Conservation (phyloP, 2,329 filamentous ascomycete species). For the Fonsecaea pedrosoi region DNA sequence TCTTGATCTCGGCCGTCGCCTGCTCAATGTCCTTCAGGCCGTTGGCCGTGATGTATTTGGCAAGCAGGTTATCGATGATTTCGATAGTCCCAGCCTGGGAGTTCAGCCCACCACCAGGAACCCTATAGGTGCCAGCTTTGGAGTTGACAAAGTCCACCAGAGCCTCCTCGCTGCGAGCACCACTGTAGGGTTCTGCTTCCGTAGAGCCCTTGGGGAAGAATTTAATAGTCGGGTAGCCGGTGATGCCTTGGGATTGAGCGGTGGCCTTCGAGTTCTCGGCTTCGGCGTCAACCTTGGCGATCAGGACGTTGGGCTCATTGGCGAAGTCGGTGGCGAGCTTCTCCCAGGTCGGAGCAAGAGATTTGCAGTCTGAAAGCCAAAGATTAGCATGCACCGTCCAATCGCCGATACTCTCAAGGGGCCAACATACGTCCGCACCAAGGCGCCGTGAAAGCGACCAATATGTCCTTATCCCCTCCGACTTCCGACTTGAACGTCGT, state of each 20-base stretch:
- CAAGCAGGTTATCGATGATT: slow-evolving; percentile 75
- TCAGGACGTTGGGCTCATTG: slow-evolving; percentile 76
- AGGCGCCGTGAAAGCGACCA: slow-evolving; percentile 96
- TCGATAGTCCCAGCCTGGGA: slow-evolving; percentile 81
- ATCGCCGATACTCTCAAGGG: not conserved
- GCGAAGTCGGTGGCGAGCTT: slow-evolving; percentile 80
- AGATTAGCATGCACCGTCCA: slow-evolving; percentile 2
- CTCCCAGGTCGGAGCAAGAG: slow-evolving; percentile 88
- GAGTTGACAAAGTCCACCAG: slow-evolving; percentile 84
- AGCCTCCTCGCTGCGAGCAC: slow-evolving; percentile 76
- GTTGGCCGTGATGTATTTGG: slow-evolving; percentile 71
- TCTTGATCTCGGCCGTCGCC: slow-evolving; percentile 73
- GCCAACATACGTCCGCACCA: slow-evolving; percentile 92
- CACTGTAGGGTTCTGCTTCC: slow-evolving; percentile 72
- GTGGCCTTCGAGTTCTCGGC: slow-evolving; percentile 81
- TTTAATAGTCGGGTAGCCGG: slow-evolving; percentile 95
- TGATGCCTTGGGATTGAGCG: slow-evolving; percentile 76
- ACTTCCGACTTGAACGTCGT: slow-evolving; percentile 76
- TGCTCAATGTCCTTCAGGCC: slow-evolving; percentile 56
- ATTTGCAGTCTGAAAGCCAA: slow-evolving; percentile 83
- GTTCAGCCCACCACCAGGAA: slow-evolving; percentile 79
- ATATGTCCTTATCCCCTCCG: slow-evolving; percentile 83
- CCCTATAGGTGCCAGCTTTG: slow-evolving; percentile 85
- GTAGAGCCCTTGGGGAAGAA: slow-evolving; percentile 89
- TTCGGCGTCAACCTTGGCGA: slow-evolving; percentile 97